These are phyloP conservation scores for Glycine tomentella DNA, from an alignment of 306 rosid genomes.

Conservation along the genomic window DNA sequence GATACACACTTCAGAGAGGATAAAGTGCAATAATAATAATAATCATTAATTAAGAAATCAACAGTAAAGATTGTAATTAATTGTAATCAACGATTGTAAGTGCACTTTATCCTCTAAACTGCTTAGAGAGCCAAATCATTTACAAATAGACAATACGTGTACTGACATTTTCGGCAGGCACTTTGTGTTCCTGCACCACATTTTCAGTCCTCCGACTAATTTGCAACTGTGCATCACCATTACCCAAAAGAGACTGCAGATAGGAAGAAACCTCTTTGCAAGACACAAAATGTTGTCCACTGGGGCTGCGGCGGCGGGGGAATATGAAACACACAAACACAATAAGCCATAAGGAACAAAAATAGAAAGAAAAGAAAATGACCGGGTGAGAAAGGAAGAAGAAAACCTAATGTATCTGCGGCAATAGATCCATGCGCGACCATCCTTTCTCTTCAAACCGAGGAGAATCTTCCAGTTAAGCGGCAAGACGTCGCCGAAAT, in stretches of 20 bases:
- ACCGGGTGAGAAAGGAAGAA: not conserved
- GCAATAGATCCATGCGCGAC: constrained; percentile 89
- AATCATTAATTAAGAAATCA: not conserved
- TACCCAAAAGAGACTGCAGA: constrained; percentile 61
- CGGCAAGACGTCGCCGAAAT: constrained; percentile 73
- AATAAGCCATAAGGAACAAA: not conserved
- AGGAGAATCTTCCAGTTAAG: constrained; percentile 84
- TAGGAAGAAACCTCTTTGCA: constrained; percentile 77
- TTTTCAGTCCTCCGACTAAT: constrained; percentile 51
- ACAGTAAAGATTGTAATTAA: too few species aligned
- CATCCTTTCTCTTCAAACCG: constrained; percentile 80
- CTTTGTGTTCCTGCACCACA: constrained; percentile 47
- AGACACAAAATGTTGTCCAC: constrained; percentile 79
- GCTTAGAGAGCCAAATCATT: too few species aligned
- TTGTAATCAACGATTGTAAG: too few species aligned
- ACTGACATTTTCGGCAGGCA: constrained; percentile 51
- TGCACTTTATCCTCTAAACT: too few species aligned
- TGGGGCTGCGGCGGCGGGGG: constrained; percentile 62
- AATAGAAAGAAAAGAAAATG: not conserved
- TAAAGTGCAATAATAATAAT: not conserved
- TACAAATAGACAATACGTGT: too few species aligned
- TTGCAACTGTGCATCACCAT: constrained; percentile 41
- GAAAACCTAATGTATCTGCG: constrained; percentile 79
- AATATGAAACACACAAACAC: constrained; percentile 35
- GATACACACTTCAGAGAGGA: too few species aligned